Evolutionary conservation across 306 rosid species (phyloP), one percentile per base, ranked within the genome.

Genomic region (Castanea sativa): DNA sequence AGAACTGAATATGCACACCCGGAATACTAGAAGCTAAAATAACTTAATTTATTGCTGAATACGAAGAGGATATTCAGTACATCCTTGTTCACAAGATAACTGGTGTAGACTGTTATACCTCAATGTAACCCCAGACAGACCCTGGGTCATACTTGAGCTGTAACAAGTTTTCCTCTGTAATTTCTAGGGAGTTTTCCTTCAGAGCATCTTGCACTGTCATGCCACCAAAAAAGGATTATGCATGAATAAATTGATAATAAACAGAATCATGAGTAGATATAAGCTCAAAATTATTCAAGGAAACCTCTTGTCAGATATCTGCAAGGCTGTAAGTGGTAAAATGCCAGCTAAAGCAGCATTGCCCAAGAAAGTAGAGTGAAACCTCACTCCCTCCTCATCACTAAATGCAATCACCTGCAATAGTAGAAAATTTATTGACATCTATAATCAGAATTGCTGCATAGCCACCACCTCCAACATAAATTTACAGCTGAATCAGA

Each of bases 371-470:
- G 99, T 92, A 63, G 98, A 87, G 67, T 95, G 98, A 86, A 92
- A 95, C 83, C 97, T 90, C 30, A 95, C 98, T 77, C 99, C 99
- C 78, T 92, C 98, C 83, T 95, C 98, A 78, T 94, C 98, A 75
- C 98, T 82, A 87, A 94, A 94, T 64, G 98, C 97, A 86, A 92
- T 91, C 75, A 94, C 90, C 97, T 94, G 88, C 76, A 88, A 70
- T 49, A 73, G 27, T 41, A 76, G 30, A 67, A 73, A 59, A 43
- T 35, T 69, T 67, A 79, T 38, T 69, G 27, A 23, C 29, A 76
- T 13, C 61, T 41, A 69, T 5, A 52, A 56, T 5, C 18, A 71
- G 27, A 81, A 12, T n/a, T 63, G 32, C 41, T 60, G 75, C 76
- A 69, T 52, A 71, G 73, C 56, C 5, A 32, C 75, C 19, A 43